Percentiles rank a stretch among this genome's conserved stretches.
phyloP scores from a whole-genome alignment of 2,329 filamentous ascomycete genomes.

The Exophiala dermatitidis region DNA sequence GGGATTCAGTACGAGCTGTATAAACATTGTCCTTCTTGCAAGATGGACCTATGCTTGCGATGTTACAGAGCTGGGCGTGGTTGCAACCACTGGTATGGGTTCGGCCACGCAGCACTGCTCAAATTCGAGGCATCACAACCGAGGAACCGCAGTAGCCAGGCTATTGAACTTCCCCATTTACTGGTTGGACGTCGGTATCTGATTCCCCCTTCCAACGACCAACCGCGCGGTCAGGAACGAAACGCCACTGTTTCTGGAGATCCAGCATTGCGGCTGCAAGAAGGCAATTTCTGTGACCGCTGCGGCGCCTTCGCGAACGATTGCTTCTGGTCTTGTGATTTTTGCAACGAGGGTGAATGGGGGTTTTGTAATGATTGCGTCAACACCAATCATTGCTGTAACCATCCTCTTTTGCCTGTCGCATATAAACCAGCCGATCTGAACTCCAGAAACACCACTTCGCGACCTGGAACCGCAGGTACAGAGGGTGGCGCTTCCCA shows the following conservation, averaged over 20 bases:
- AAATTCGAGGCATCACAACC: slow-evolving; percentile 55
- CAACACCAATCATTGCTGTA: slow-evolving; percentile 72
- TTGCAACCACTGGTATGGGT: slow-evolving; percentile 83
- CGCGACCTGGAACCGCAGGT: background rate
- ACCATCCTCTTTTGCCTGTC: slow-evolving; percentile 71
- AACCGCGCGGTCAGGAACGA: slow-evolving; percentile 1
- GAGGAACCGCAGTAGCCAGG: slow-evolving; percentile 37
- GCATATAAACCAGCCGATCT: slow-evolving; percentile 47
- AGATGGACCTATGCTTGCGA: slow-evolving; percentile 64
- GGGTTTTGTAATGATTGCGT: slow-evolving; percentile 87
- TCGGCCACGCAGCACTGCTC: slow-evolving; percentile 63
- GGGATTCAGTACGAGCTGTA: slow-evolving; percentile 82
- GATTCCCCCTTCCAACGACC: slow-evolving; percentile 22
- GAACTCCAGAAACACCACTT: slow-evolving; percentile 1
- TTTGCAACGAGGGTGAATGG: slow-evolving; percentile 90
- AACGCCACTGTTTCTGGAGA: slow-evolving; percentile 35
- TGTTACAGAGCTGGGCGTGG: slow-evolving; percentile 74
- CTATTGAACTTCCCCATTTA: slow-evolving; percentile 47
- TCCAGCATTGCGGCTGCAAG: slow-evolving; percentile 61
- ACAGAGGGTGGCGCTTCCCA: slow-evolving; percentile 2
- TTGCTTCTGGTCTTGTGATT: slow-evolving; percentile 82
- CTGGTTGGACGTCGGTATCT: slow-evolving; percentile 43
- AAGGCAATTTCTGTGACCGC: slow-evolving; percentile 74
- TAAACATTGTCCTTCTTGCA: slow-evolving; percentile 70
- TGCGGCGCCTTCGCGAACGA: slow-evolving; percentile 68